Evolutionary conservation across 805 yeast species (phyloP), one percentile per base, ranked within the genome.

Genomic region (Starmerella bacillaris): DNA sequence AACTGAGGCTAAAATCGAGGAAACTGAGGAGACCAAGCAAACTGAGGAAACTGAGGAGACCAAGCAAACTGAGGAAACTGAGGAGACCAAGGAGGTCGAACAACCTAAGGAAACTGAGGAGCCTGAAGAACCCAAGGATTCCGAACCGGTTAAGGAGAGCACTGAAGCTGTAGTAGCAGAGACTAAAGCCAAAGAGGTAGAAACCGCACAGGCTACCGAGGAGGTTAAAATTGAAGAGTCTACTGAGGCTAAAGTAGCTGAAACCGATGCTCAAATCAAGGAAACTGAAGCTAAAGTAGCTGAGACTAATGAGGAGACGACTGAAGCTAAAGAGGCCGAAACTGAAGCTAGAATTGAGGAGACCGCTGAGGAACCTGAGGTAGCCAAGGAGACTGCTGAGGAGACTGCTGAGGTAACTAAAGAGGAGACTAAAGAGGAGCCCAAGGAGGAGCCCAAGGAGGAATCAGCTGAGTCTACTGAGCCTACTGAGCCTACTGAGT

Each of bases 371-470:
- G 30, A 8, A 8, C 9, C 30, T 8, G 11, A 15, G 12, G 11
- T 17, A n/a, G 15, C 32, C 14, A 14, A 18, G 21, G 21, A n/a
- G 9, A 17, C 21, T 29, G n/a, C 32, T 29, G 21, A 29, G 19
- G 22, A 9, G 16, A 17, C 6, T 21, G 11, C 32, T 17, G 32
- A 26, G 14, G 29, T 14, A 18, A 12, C 29, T 18, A 26, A 26
- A 11, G 26, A 22, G 26, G n/a, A 9, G 26, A n/a, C 26, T 9
- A 22, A 22, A 22, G 12, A 9, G 24, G 24, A 22, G 24, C 24
- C 24, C 24, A 22, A 22, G 24, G 24, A 9, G 24, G 24, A 22
- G 28, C 27, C 42, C 15, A 37, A 27, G 20, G 37, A 16, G 21
- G 26, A 36, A 24, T 18, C 37, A 12, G 17, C 16, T 26, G 32